A percentile compares a stretch with the other conserved stretches of the same genome.
Evolutionary conservation across 2,329 filamentous ascomycete species (phyloP).

Genomic region (Penicillium sumatraense): DNA sequence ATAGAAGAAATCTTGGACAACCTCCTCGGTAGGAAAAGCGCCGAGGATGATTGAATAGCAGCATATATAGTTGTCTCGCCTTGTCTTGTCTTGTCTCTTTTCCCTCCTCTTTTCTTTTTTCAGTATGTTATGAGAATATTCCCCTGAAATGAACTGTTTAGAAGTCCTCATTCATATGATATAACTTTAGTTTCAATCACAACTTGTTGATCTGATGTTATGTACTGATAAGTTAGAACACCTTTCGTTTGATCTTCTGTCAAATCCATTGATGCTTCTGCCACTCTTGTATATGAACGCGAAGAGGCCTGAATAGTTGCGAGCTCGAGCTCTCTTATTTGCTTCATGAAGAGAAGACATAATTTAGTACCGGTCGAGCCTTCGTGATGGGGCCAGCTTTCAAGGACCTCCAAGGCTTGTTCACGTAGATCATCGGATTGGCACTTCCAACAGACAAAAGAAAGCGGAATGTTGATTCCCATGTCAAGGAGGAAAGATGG

Average conservation of each 20-base stretch:
- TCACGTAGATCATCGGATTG: constrained; percentile 27
- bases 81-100: too few relatives aligned
- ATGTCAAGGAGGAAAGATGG: constrained; percentile 19
- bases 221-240: background rate
- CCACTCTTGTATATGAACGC: background rate
- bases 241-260: background rate
- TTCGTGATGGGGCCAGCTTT: constrained; percentile 37
- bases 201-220: background rate
- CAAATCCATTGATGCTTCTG: background rate
- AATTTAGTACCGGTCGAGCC: constrained; percentile 14
- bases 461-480: constrained; percentile 37
- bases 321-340: background rate
- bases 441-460: constrained; percentile 38
- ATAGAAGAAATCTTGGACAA: constrained; percentile 4
- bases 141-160: background rate
- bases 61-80: too few relatives aligned
- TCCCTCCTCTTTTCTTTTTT: background rate
- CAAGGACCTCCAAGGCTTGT: constrained; percentile 34
- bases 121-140: background rate
- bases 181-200: background rate
- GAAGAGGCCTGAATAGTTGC: background rate
- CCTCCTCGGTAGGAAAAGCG: background rate
- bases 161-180: background rate
- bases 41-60: background rate
- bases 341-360: background rate